Percentiles rank a stretch among this genome's conserved stretches.
Evolutionary conservation across 164 flowering plant genomes (phyloP).

Genomic region (Santalum album): DNA sequence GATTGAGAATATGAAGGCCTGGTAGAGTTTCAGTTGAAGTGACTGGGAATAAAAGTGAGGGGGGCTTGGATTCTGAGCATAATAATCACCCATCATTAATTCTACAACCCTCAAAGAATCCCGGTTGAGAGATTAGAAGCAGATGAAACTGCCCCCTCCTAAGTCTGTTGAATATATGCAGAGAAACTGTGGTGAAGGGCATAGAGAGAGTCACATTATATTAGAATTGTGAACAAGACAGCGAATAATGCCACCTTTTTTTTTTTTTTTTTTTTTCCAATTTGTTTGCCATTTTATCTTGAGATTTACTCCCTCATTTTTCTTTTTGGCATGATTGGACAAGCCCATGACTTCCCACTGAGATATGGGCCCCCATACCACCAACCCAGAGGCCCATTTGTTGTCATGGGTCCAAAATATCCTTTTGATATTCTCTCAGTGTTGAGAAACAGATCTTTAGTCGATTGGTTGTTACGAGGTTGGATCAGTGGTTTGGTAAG

Average conservation of each 20-base stretch:
- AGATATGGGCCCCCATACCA: too few species aligned
- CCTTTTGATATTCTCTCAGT: too few species aligned
- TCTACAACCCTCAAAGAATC: too few species aligned
- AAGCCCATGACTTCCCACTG: slow-evolving; percentile 22
- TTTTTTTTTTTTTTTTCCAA: too few species aligned
- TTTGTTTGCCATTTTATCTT: too few species aligned
- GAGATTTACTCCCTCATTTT: slow-evolving; percentile 4
- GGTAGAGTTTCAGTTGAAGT: slow-evolving; percentile 69
- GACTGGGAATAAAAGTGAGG: slow-evolving; percentile 62
- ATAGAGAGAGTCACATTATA: too few species aligned
- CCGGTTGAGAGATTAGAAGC: not conserved
- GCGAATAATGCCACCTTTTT: too few species aligned
- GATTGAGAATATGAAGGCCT: slow-evolving; percentile 75
- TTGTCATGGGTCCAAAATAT: slow-evolving; percentile 12
- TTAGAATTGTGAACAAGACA: too few species aligned
- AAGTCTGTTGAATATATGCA: slow-evolving; percentile 18
- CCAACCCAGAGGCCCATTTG: slow-evolving; percentile 9
- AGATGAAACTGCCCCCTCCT: not conserved
- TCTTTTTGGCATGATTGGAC: slow-evolving; percentile 14
- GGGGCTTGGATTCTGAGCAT: slow-evolving; percentile 28
- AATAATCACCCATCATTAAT: too few species aligned
- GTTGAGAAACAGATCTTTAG: too few species aligned
- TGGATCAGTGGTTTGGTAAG: too few species aligned
- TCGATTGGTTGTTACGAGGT: too few species aligned
- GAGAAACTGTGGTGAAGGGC: not conserved